Evolutionary conservation across 2,329 filamentous ascomycete species (phyloP), one percentile per base, ranked within the genome.

Genomic region (Pseudogymnoascus sp.): DNA sequence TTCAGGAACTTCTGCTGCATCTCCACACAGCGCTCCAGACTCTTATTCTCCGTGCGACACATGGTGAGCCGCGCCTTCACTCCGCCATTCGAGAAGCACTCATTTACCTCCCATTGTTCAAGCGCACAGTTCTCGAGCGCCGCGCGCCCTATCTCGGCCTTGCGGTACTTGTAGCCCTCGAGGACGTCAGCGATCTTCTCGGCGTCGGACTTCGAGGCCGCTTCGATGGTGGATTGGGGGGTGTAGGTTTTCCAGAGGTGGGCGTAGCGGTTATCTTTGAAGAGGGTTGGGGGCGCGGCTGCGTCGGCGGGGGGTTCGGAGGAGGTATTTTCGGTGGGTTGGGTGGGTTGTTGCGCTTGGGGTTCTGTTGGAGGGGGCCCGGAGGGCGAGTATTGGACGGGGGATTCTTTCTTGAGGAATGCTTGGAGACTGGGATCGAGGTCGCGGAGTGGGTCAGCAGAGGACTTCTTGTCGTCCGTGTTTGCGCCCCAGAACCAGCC

Each of bases 221-320:
- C 79, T 69, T 93, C 87, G 63, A 95, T 76, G 61, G 88, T 79
- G 35, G 78, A 72, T 59, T 89, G 84, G 7, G 93, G 87, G 62
- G 82, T 82, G 79, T 99, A 99, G 62, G 83, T 90, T 75, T 91
- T 93, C 94, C 94, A 99, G 32, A 99, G 79, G 72, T 97, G 83
- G 61, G 92, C 91, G 74, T 89, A 90, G 63, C 87, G 83, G 64
- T 86, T 86, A 71, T 90, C 87, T 69, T 82, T 80, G 69, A 79
- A 89, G 16, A 87, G 77, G 12, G 84, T 87, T 67, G 84, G 64
- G 3, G 60, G 60, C 28, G 71, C 70, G 2, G 67, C 61, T 59
- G 41, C 4, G 41, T 50, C 41, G 41, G 41, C 41, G 22, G 41
- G 14, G 22, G 41, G 41, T 62, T 62, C 30, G 14, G 28, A 9